Percentiles rank a stretch among this genome's conserved stretches.
These are phyloP conservation scores for Mortierella sp. DNA, from an alignment of 371 early-diverging fungal genomes.

Conservation along the genomic window DNA sequence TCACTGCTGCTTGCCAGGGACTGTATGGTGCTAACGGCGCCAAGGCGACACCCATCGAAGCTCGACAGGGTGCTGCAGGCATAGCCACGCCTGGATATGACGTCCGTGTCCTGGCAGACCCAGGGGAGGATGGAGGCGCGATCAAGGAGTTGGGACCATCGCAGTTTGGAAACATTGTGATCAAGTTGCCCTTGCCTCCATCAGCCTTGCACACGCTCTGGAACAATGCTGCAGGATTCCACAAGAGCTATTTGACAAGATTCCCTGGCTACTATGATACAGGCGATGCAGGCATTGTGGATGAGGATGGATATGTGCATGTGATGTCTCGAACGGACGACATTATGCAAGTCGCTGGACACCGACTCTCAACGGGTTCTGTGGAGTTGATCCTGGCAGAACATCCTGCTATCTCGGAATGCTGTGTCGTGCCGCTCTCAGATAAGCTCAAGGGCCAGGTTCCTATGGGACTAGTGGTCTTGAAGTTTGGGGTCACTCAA, in stretches of 20 bases:
- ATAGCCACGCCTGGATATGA: conserved; percentile 84
- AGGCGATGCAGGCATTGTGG: conserved; percentile 86
- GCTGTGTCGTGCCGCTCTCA: conserved; percentile 77
- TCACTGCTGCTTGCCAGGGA: conserved; percentile 80
- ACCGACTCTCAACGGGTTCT: conserved; percentile 92
- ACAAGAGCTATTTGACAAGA: conserved; percentile 78
- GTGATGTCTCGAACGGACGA: conserved; percentile 94
- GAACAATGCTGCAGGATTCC: conserved; percentile 83
- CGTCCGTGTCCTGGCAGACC: conserved; percentile 67
- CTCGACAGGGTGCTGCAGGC: conserved; percentile 53
- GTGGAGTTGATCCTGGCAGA: conserved; percentile 87
- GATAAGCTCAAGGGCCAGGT: conserved; percentile 79
- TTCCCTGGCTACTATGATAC: conserved; percentile 92
- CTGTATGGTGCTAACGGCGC: conserved; percentile 56
- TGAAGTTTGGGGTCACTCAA: conserved; percentile 56
- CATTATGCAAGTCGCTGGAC: conserved; percentile 95
- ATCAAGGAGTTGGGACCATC: conserved; percentile 58
- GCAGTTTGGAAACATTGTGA: conserved; percentile 80
- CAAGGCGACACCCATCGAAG: conserved; percentile 48
- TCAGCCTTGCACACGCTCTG: conserved; percentile 80
- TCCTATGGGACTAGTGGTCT: conserved; percentile 73
- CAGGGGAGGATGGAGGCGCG: conserved; percentile 43
- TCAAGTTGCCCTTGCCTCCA: conserved; percentile 88
- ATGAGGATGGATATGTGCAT: conserved; percentile 81
- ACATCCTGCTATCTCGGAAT: conserved; percentile 83